Conservation (phyloP, 768 basidiomycete genomes). For the Nevesoporus exiguus region DNA sequence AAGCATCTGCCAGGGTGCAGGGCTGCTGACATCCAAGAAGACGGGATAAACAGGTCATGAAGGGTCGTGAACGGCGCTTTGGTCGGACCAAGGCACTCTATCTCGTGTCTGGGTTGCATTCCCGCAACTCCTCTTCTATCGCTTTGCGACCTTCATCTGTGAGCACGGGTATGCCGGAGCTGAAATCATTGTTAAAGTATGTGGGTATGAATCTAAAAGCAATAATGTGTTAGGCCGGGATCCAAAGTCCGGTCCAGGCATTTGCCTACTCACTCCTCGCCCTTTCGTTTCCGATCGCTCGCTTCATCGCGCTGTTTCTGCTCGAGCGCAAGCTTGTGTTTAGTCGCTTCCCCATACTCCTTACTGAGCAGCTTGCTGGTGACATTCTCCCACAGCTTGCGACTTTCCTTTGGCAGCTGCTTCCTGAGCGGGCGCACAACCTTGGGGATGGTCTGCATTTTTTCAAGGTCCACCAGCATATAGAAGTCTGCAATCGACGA, state of each 20-base stretch:
- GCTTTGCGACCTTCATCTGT: constrained; percentile 68
- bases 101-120: constrained; percentile 11
- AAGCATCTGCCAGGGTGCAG: constrained; percentile 3
- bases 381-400: constrained; percentile 84
- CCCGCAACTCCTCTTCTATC: constrained; percentile 64
- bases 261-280: constrained; percentile 59
- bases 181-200: constrained; percentile 72
- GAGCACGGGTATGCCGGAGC: constrained; percentile 62
- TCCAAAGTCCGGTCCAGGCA: background rate
- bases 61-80: constrained; percentile 1
- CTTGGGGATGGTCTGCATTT: constrained; percentile 75
- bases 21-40: constrained; percentile 7
- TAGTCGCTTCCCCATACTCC: constrained; percentile 89
- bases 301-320: constrained; percentile 90
- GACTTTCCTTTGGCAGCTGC: constrained; percentile 79
- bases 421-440: constrained; percentile 73
- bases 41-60: constrained; percentile 9
- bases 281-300: constrained; percentile 80
- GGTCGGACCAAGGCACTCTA: constrained; percentile 8
- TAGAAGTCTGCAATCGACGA: constrained; percentile 47
- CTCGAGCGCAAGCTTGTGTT: constrained; percentile 87
- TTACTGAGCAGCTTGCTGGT: constrained; percentile 73
- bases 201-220: constrained; percentile 59
- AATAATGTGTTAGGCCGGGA: background rate
- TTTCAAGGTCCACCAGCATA: constrained; percentile 73